Evolutionary conservation across 2,329 filamentous ascomycete species (phyloP), one percentile per base, ranked within the genome.

Genomic region (Fusarium sarcochroum): DNA sequence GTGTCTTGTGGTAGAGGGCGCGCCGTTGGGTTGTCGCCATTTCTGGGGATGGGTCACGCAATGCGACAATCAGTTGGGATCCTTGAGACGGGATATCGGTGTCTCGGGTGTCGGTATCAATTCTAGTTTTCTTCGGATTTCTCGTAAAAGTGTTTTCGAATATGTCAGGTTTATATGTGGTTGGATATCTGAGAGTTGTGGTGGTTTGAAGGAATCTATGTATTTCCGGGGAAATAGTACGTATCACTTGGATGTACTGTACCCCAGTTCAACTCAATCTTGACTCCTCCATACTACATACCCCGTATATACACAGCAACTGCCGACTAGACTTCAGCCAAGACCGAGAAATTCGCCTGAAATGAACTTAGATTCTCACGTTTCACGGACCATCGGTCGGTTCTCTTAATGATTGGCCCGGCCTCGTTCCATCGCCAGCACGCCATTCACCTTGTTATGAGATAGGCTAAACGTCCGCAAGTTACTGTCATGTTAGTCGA

Each of bases 21-120:
- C 53, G 34, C n/a, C 14, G 40, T 25, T 47, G 52, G 57, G 58
- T 55, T 74, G 65, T 72, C 70, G 72, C 69, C 61, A 74, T 74
- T 27, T 25, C 72, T 50, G 6, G 72, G 72, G 72, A 48, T 37
- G 18, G 27, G 69, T 74, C 67, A 74, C 72, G 72, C 72, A 65
- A 73, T 71, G 51, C 27, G 41, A 20, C n/a, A 37, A 56, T 56
- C 30, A 60, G 3, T 23, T 25, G n/a, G 37, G 17, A 38, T 49
- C 23, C 51, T 30, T 38, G 4, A 59, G 15, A 18, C 41, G 37
- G 17, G 8, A 2, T 21, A 20, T 42, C 14, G n/a, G 37, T 14
- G 20, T 11, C 20, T 47, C 30, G 34, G 46, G 1, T 46, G 7
- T 41, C 20, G 35, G 14, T 0, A 0, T 40, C 4, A 15, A 52